A percentile compares a stretch with the other conserved stretches of the same genome.
These are phyloP conservation scores for Pythium chondricola DNA, from an alignment of 352 stramenopile species.

Conservation along the genomic window DNA sequence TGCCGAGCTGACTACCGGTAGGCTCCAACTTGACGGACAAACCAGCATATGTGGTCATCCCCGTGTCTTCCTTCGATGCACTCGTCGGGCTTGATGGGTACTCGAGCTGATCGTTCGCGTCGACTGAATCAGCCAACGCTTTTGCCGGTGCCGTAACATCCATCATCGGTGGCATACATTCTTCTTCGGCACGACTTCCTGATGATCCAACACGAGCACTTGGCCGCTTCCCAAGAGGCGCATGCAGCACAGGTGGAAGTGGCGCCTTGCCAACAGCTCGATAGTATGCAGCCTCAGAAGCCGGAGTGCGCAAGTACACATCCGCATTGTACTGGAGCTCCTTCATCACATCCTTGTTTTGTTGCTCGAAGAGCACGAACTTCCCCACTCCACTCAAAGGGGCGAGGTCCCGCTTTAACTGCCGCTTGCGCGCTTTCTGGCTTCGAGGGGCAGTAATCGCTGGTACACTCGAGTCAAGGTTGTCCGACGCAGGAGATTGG, in stretches of 20 bases:
- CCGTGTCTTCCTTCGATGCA: not conserved
- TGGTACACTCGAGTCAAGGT: slow-evolving; percentile 10
- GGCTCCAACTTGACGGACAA: slow-evolving; percentile 23
- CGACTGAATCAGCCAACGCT: too few relatives aligned
- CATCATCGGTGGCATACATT: not conserved
- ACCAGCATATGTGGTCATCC: not conserved
- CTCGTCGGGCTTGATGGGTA: too few relatives aligned
- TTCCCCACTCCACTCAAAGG: slow-evolving; percentile 70
- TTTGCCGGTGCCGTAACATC: not conserved
- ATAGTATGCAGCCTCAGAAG: slow-evolving; percentile 71
- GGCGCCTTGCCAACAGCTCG: slow-evolving; percentile 52
- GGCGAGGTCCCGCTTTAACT: slow-evolving; percentile 62
- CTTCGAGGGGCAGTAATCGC: slow-evolving; percentile 20
- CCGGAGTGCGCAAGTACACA: slow-evolving; percentile 62
- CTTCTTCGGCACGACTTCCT: not conserved
- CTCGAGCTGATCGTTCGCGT: too few relatives aligned
- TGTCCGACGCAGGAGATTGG: not conserved
- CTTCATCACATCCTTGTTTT: slow-evolving; percentile 90
- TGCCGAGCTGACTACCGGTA: slow-evolving; percentile 33
- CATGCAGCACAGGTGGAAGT: slow-evolving; percentile 44
- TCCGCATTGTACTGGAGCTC: slow-evolving; percentile 86
- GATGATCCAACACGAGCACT: slow-evolving; percentile 5
- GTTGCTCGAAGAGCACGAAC: slow-evolving; percentile 83
- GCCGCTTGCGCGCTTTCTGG: slow-evolving; percentile 65
- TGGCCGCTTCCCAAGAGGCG: slow-evolving; percentile 24